Evolutionary conservation across 2,329 filamentous ascomycete genomes (phyloP).

Genomic region (Nemania sp.): DNA sequence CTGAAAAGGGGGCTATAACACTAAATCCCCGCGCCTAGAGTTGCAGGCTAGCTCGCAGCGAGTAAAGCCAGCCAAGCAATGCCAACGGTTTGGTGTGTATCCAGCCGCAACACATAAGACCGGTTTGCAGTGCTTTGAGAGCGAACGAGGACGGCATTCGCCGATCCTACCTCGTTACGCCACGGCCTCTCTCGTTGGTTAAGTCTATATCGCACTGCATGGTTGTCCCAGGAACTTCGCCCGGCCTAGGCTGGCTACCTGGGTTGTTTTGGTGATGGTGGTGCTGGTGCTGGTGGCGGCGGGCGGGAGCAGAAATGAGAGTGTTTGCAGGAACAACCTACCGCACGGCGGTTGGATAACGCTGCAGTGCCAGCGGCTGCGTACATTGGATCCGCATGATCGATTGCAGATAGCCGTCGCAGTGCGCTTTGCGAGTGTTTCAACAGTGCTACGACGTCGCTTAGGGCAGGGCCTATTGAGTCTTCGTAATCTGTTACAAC

Average conservation of each 20-base stretch:
- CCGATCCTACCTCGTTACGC: slow-evolving; percentile 9
- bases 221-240: slow-evolving; percentile 7
- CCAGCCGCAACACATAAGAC: background rate
- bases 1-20: background rate
- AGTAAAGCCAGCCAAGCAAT: slow-evolving; percentile 9
- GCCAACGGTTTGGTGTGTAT: slow-evolving; percentile 14
- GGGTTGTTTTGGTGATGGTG: slow-evolving; percentile 1
- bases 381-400: slow-evolving; percentile 23
- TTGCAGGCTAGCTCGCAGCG: background rate
- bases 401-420: slow-evolving; percentile 15
- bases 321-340: slow-evolving; percentile 5
- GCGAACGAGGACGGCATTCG: slow-evolving; percentile 20
- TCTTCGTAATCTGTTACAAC: slow-evolving; percentile 17
- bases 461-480: slow-evolving; percentile 1
- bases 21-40: slow-evolving; percentile 1
- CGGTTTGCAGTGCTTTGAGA: background rate
- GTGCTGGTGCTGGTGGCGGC: background rate
- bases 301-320: background rate
- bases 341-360: slow-evolving; percentile 1
- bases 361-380: slow-evolving; percentile 16
- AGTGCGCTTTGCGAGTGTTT: slow-evolving; percentile 10
- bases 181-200: background rate
- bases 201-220: slow-evolving; percentile 14
- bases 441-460: slow-evolving; percentile 13
- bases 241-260: background rate